Conservation (phyloP, 1,284 basidiomycete species). For the Sporisorium graminicola region DNA sequence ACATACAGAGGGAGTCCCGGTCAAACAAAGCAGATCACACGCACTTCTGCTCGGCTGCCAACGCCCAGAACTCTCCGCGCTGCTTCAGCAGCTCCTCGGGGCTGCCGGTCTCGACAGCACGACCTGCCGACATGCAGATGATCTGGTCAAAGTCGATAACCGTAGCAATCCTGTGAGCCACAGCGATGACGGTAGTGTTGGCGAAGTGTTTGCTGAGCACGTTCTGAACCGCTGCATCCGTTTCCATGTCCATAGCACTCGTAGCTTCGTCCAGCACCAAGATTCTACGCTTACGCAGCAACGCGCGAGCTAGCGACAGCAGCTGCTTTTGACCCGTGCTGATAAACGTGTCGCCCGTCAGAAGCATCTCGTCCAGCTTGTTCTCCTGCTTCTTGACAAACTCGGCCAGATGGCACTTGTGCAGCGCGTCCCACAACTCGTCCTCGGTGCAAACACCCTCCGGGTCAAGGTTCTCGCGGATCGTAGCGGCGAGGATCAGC, state of each 20-base stretch:
- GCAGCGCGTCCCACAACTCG: conserved; percentile 63
- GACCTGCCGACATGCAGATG: conserved; percentile 80
- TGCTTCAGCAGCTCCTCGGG: conserved; percentile 42
- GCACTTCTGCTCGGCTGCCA: conserved; percentile 60
- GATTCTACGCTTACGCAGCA: conserved; percentile 73
- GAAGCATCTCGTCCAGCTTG: conserved; percentile 47
- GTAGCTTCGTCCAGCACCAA: conserved; percentile 73
- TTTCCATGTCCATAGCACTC: conserved; percentile 49
- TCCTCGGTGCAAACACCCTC: conserved; percentile 53
- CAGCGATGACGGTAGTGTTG: conserved; percentile 51
- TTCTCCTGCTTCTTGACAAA: conserved; percentile 54
- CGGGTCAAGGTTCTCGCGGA: conserved; percentile 65
- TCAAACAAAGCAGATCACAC: conserved; percentile 15
- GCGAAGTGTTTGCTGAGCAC: conserved; percentile 66
- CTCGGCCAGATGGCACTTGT: conserved; percentile 56
- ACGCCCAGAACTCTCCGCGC: conserved; percentile 50
- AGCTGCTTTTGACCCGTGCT: conserved; percentile 68
- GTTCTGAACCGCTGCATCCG: conserved; percentile 76
- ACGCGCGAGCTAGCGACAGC: conserved; percentile 72
- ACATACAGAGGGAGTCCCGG: neutral
- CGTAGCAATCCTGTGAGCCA: conserved; percentile 78
- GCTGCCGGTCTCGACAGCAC: conserved; percentile 75
- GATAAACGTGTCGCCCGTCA: conserved; percentile 36
- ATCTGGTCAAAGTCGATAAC: conserved; percentile 82
- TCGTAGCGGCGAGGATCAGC: conserved; percentile 59